Evolutionary conservation across 331 rosid species (phyloP), one percentile per base, ranked within the genome.

Genomic region (Pyrus hybrid): DNA sequence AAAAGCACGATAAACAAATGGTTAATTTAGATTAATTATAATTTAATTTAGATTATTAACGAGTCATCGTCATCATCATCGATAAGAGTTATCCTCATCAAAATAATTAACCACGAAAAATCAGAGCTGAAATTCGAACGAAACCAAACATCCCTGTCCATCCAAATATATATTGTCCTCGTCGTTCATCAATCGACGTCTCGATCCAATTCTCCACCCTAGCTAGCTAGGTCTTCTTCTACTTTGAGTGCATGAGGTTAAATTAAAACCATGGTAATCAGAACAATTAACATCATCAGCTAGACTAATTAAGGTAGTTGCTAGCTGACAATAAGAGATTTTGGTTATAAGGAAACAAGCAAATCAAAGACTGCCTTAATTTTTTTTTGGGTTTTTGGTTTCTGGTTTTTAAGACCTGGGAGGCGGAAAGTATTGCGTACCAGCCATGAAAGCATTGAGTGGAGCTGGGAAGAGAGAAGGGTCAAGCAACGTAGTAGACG

Each of bases 341-440:
- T 49, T 17, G n/a, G 56, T 49, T 49, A 49, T 6, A 49, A 49
- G 56, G 8, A 49, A 49, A 49, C 56, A 61, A 25, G 35, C 54
- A 17, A 29, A 18, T 63, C 49, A 9, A 56, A 35, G 2, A 17
- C 33, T 8, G 33, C 32, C 30, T 2, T n/a, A n/a, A n/a, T 2
- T 20, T 53, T 63, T 30, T 37, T 47, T 37, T 61, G 41, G 41
- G 18, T 8, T 30, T 58, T 11, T 13, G 18, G 26, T 32, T 13
- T 32, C 47, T 3, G 49, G 49, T 43, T 70, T 37, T 56, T 83
- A 91, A 78, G 96, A 85, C 86, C 94, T 84, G 20, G 98, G 89
- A 71, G 91, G 85, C 71, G 91, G 97, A 89, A 88, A 95, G 87
- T 86, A 86, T 80, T 90, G 98, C 93, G 96, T 90, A 91, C 98